Percentiles rank a stretch among this genome's conserved stretches.
Conservation (phyloP, 352 stramenopile genomes). For the Phytopythium vexans region DNA sequence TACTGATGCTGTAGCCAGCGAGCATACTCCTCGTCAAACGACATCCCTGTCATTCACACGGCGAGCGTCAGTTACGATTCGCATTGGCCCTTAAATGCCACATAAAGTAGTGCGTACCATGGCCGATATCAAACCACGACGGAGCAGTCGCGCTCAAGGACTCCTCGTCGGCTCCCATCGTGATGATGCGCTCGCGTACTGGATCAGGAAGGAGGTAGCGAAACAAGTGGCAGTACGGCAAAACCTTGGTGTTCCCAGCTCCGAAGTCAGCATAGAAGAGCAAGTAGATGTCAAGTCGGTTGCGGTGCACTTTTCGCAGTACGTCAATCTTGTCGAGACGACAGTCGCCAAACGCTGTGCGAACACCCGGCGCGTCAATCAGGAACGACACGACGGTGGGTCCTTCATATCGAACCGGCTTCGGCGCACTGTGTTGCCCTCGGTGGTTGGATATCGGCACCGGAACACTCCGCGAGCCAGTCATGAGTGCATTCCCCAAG, state of each 20-base stretch:
- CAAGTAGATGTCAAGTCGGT: slow-evolving; percentile 65
- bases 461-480: slow-evolving; percentile 11
- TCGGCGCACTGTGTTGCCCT: slow-evolving; percentile 23
- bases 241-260: slow-evolving; percentile 42
- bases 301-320: slow-evolving; percentile 46
- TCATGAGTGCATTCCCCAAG: slow-evolving; percentile 3
- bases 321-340: slow-evolving; percentile 83
- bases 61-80: not conserved
- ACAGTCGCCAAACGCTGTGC: slow-evolving; percentile 76
- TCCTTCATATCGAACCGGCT: slow-evolving; percentile 67
- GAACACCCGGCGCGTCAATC: slow-evolving; percentile 54
- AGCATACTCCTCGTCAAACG: slow-evolving; percentile 86
- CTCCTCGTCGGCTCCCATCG: slow-evolving; percentile 69
- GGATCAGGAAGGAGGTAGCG: slow-evolving; percentile 64
- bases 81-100: not conserved
- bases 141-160: slow-evolving; percentile 62
- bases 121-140: slow-evolving; percentile 59
- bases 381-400: slow-evolving; percentile 65
- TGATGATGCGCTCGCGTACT: slow-evolving; percentile 57
- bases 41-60: slow-evolving; percentile 33
- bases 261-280: slow-evolving; percentile 74
- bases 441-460: slow-evolving; percentile 8
- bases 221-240: slow-evolving; percentile 74
- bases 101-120: slow-evolving; percentile 17
- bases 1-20: slow-evolving; percentile 86